phyloP scores from a whole-genome alignment of 257 asterid genomes.

The Nyctanthes arbortristis region DNA sequence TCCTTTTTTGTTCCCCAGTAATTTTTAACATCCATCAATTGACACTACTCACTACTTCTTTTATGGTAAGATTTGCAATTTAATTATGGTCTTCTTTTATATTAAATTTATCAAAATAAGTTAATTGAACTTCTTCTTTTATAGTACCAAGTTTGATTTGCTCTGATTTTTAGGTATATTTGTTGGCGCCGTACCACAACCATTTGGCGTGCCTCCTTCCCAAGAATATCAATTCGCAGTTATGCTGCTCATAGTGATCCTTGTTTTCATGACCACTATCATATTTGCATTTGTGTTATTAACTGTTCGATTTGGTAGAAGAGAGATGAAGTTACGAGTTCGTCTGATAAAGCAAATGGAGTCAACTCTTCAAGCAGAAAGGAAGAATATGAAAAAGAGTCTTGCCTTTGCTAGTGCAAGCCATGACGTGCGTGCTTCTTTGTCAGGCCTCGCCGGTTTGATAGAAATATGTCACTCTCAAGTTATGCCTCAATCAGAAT shows the following conservation, averaged over 20 bases:
- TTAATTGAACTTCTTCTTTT: too few relatives aligned
- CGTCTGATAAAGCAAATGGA: conserved; percentile 70
- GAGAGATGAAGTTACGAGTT: conserved; percentile 55
- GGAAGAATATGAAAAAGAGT: conserved; percentile 65
- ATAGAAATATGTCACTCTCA: conserved; percentile 41
- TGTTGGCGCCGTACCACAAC: conserved; percentile 38
- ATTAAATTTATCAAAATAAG: too few relatives aligned
- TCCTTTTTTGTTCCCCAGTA: too few relatives aligned
- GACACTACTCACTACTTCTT: too few relatives aligned
- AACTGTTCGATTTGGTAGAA: conserved; percentile 37
- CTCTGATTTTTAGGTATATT: too few relatives aligned
- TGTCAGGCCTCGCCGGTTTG: conserved; percentile 61
- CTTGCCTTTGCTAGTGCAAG: conserved; percentile 75
- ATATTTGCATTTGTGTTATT: conserved; percentile 28
- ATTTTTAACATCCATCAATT: too few relatives aligned
- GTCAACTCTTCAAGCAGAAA: conserved; percentile 70
- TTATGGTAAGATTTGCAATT: too few relatives aligned
- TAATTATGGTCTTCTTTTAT: too few relatives aligned
- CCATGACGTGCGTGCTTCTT: conserved; percentile 73
- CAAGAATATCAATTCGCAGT: conserved; percentile 28
- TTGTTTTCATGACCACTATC: conserved; percentile 23
- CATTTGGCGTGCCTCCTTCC: conserved; percentile 23
- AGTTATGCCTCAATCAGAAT: conserved; percentile 34
- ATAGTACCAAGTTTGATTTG: too few relatives aligned
- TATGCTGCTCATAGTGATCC: conserved; percentile 30